Base-by-base conservation (phyloP, 1,284 basidiomycete genomes). In the Cystobasidiaceae sp. region DNA sequence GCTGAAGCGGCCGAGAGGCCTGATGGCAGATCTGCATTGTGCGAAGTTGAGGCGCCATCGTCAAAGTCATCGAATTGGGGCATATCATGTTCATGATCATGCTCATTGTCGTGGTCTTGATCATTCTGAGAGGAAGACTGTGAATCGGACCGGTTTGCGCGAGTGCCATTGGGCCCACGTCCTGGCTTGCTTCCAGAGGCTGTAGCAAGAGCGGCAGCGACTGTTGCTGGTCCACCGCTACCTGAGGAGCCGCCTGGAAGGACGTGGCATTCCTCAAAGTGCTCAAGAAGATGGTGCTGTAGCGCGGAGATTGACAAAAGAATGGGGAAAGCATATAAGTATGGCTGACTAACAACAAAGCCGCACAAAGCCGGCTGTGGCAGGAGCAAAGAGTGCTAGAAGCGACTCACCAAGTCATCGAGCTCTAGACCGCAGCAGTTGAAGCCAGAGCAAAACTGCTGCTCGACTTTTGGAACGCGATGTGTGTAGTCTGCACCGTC, bases 251-350 rank as follows among this genome's bases (percentile, higher is more conserved):
- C 33, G 25, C 56, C 49, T 13, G 57, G 25, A 23, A 68, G 54
- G 58, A 90, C 87, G 75, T 91, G 89, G 48, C 85, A 84, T 66
- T 89, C 85, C 72, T 91, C 89, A 71, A 91, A 90, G 74, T 91
- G 89, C 76, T 91, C 88, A 6, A 91, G 82, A 23, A 91, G 84
- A 0, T 86, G 88, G 71, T 91, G 89, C 5, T 63, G 23, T n/a
- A 57, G 25, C 17, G 15, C n/a, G 27, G 33, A 50, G 9, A n/a
- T 19, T 21, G 46, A n/a, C n/a, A n/a, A n/a, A n/a, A n/a, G 17
- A 27, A 49, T 4, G 46, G 46, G 17, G 46, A 27, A 49, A 49
- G 46, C 7, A 17, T 49, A n/a, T n/a, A n/a, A n/a, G n/a, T n/a
- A n/a, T n/a, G n/a, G n/a, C n/a, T n/a, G n/a, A 17, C 27, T 49